A percentile compares a stretch with the other conserved stretches of the same genome.
Evolutionary conservation across 164 flowering plant genomes (phyloP).

Genomic region (Tetracentron sinense): DNA sequence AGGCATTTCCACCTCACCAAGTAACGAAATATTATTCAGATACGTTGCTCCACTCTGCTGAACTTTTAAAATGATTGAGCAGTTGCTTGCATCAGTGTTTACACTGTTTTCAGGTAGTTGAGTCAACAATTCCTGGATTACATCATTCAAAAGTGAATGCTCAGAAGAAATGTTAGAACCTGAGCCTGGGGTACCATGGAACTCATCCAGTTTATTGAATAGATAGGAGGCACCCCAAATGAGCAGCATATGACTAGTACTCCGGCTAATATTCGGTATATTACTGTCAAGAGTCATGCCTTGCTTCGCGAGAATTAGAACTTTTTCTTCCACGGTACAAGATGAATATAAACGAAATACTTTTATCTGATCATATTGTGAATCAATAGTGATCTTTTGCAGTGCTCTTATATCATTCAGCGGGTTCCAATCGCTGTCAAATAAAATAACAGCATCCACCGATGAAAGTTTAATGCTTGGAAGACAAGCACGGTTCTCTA

Average conservation of each 20-base stretch:
- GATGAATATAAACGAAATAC: slow-evolving; percentile 75
- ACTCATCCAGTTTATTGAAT: slow-evolving; percentile 52
- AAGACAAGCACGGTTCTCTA: slow-evolving; percentile 77
- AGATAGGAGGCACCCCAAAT: slow-evolving; percentile 74
- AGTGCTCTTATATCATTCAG: slow-evolving; percentile 61
- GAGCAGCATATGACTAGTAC: slow-evolving; percentile 49
- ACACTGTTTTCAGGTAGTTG: slow-evolving; percentile 26
- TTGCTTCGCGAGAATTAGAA: slow-evolving; percentile 51
- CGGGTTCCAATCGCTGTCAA: slow-evolving; percentile 81
- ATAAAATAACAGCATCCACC: slow-evolving; percentile 64
- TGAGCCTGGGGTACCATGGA: slow-evolving; percentile 33
- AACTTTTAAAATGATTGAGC: slow-evolving; percentile 36
- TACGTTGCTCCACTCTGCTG: slow-evolving; percentile 40
- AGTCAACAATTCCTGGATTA: slow-evolving; percentile 44
- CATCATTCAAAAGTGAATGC: slow-evolving; percentile 31
- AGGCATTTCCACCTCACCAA: slow-evolving; percentile 48
- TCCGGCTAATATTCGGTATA: slow-evolving; percentile 34
- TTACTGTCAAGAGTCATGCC: slow-evolving; percentile 36
- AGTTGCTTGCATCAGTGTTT: slow-evolving; percentile 11
- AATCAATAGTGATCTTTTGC: slow-evolving; percentile 59
- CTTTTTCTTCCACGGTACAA: slow-evolving; percentile 78
- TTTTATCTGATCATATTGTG: slow-evolving; percentile 48
- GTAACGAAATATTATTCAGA: slow-evolving; percentile 26
- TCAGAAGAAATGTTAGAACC: slow-evolving; percentile 23
- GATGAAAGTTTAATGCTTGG: slow-evolving; percentile 67